These are phyloP conservation scores for Monosporozyma unispora DNA, from an alignment of 805 yeast genomes.

Conservation along the genomic window DNA sequence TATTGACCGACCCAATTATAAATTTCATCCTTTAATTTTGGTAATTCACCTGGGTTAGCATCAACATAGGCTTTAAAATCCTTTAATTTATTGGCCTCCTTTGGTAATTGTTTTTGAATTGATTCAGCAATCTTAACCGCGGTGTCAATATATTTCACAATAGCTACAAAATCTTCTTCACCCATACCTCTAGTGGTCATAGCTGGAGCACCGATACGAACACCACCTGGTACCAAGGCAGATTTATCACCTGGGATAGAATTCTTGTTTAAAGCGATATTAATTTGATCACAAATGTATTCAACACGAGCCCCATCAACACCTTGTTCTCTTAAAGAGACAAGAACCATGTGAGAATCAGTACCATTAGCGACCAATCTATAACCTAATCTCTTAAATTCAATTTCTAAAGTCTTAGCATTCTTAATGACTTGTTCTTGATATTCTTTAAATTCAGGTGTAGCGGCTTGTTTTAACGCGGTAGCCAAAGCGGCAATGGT, in stretches of 20 bases:
- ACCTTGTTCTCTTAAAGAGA: slow-evolving; percentile 78
- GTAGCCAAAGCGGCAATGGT: slow-evolving; percentile 96
- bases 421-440: slow-evolving; percentile 82
- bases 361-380: slow-evolving; percentile 89
- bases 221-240: slow-evolving; percentile 94
- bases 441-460: slow-evolving; percentile 85
- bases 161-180: slow-evolving; percentile 72
- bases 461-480: slow-evolving; percentile 87
- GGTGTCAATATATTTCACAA: slow-evolving; percentile 70
- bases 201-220: slow-evolving; percentile 97
- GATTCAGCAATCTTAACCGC: slow-evolving; percentile 70
- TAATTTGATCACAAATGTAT: slow-evolving; percentile 85
- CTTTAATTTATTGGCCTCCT: slow-evolving; percentile 89
- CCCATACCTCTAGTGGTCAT: slow-evolving; percentile 97
- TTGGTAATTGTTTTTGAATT: slow-evolving; percentile 72
- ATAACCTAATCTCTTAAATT: slow-evolving; percentile 65
- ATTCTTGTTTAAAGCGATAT: slow-evolving; percentile 95
- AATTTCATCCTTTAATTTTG: slow-evolving; percentile 65
- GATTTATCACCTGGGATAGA: slow-evolving; percentile 97
- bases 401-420: slow-evolving; percentile 73
- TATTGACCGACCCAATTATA: slow-evolving; percentile 84
- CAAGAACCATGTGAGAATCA: slow-evolving; percentile 92
- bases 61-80: slow-evolving; percentile 84
- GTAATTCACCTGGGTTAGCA: slow-evolving; percentile 61
- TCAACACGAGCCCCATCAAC: slow-evolving; percentile 97